A percentile compares a stretch with the other conserved stretches of the same genome.
Conservation (phyloP, 2,329 filamentous ascomycete species). For the Aspergillus proliferans region DNA sequence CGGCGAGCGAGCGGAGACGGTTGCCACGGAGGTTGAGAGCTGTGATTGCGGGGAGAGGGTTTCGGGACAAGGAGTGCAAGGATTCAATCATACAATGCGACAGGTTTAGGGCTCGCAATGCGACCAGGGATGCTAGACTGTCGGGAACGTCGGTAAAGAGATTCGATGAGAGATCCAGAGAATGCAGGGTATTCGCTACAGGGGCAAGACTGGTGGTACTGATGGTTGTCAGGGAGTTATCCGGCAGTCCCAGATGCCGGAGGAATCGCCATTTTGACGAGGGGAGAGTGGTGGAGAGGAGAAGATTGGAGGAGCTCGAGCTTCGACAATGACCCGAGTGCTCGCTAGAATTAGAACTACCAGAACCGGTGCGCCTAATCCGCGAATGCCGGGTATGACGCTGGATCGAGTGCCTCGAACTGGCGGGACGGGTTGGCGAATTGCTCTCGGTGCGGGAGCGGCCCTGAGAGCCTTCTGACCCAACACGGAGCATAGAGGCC, state of each 20-base stretch:
- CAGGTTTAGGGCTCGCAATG: conserved; percentile 85
- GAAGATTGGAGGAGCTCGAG: conserved; percentile 71
- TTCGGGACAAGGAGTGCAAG: conserved; percentile 76
- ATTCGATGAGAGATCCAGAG: conserved; percentile 86
- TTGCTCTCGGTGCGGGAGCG: conserved; percentile 59
- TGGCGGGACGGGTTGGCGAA: conserved; percentile 71
- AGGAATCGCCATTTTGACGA: conserved; percentile 91
- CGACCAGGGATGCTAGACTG: conserved; percentile 75
- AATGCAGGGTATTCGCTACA: conserved; percentile 80
- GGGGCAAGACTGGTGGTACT: conserved; percentile 69
- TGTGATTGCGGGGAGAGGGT: conserved; percentile 81
- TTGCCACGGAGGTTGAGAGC: conserved; percentile 88
- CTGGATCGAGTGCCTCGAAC: conserved; percentile 63
- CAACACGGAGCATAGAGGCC: conserved; percentile 47
- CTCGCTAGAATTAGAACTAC: conserved; percentile 79
- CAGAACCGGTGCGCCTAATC: conserved; percentile 79
- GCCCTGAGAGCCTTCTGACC: conserved; percentile 47
- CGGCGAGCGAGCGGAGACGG: conserved; percentile 76
- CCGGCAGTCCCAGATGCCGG: conserved; percentile 81
- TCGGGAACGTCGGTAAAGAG: conserved; percentile 93
- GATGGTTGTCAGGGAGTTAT: conserved; percentile 82
- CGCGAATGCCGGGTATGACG: conserved; percentile 64
- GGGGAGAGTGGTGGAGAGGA: conserved; percentile 62
- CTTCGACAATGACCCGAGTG: conserved; percentile 46
- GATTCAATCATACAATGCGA: conserved; percentile 98